Evolutionary conservation across 2,329 filamentous ascomycete genomes (phyloP).

Genomic region (Calonectria fujianensis): DNA sequence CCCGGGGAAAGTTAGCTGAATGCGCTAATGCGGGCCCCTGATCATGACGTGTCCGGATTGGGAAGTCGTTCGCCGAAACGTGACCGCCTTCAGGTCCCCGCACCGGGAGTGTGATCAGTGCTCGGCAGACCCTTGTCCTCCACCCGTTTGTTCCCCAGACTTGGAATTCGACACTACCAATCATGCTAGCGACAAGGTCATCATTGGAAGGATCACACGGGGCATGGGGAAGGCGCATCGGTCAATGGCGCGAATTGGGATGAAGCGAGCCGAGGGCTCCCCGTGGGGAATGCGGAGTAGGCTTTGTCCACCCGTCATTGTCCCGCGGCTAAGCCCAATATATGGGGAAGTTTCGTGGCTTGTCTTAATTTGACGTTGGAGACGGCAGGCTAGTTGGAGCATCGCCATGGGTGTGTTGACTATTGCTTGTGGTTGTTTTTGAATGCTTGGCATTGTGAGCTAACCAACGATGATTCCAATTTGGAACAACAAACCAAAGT

Average conservation of each 20-base stretch:
- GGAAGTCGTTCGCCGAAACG: slow-evolving; percentile 7
- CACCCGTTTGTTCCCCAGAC: background rate
- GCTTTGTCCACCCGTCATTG: background rate
- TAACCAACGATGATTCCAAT: no score
- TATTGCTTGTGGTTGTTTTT: no score
- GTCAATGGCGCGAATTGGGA: background rate
- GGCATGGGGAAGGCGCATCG: background rate
- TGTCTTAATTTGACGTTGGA: background rate
- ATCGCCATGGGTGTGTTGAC: no score
- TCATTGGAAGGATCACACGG: background rate
- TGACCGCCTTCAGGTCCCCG: background rate
- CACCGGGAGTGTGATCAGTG: background rate
- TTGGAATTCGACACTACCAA: background rate
- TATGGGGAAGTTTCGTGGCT: no score
- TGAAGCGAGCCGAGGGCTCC: background rate
- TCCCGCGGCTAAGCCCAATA: background rate
- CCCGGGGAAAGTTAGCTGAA: background rate
- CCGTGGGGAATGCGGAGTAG: slow-evolving; percentile 18
- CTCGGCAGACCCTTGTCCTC: background rate
- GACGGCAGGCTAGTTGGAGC: background rate
- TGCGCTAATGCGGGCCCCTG: background rate
- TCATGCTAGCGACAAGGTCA: background rate
- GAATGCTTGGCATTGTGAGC: no score
- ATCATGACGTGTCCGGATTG: background rate
- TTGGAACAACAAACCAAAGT: background rate